Base-by-base conservation (phyloP, 73 alveolate species). In the Tetrahymena thermophila region DNA sequence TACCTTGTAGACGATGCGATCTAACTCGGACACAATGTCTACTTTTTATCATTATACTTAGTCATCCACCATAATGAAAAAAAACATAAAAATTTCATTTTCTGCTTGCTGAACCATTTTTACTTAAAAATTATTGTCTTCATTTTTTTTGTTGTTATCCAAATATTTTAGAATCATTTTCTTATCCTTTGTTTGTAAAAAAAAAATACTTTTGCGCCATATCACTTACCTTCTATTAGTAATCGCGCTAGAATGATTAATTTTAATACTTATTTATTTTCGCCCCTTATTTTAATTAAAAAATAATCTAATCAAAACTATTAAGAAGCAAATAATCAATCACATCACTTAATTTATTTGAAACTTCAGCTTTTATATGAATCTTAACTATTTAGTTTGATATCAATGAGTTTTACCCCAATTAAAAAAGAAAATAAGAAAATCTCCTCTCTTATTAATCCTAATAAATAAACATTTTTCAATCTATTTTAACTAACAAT, bases 231-330 rank as follows among this genome's bases (percentile, higher is more conserved):
- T 71, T 25, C 13, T 71, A n/a, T 71, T 71, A n/a, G 89, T 31
- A 71, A 71, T 71, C 89, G 89, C 89, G 89, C 89, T 71, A 71
- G 89, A 71, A 71, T 71, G 89, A 71, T 71, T 71, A 71, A 71
- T 23, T 71, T 71, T 71, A 71, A 71, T 71, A 71, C 89, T 71
- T 71, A 71, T 71, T 71, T 71, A 71, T 71, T 71, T 71, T 71
- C 37, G 89, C 89, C 89, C 37, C 89, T 71, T 28, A n/a, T 71
- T 31, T 71, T 71, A 71, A 71, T 71, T 71, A 71, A 71, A 71
- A 71, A 71, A 71, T 71, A 71, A 71, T 71, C 89, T 71, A 31
- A 71, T 71, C 17, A 71, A 25, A 19, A 31, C 40, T 71, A 25
- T 10, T 71, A n/a, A 71, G 35, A 0, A 71, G 35, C 17, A 71